Conservation (phyloP, 352 stramenopile species). For the Pythium phragmiticola region DNA sequence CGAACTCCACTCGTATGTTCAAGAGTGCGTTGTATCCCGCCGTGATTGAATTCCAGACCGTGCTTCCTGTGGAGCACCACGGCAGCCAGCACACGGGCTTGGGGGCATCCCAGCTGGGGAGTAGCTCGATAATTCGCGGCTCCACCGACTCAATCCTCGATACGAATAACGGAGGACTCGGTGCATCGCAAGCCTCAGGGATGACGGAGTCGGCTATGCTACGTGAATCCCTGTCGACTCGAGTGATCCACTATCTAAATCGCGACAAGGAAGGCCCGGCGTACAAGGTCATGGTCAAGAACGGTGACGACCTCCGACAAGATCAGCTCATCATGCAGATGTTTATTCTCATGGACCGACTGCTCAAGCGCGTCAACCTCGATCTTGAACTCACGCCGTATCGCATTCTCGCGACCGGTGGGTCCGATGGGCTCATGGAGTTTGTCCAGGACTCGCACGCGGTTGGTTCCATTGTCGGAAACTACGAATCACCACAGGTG, state of each 20-base stretch:
- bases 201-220: slow-evolving; percentile 33
- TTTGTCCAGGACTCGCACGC: slow-evolving; percentile 96
- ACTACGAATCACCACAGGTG: slow-evolving; percentile 93
- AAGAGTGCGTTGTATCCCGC: slow-evolving; percentile 97
- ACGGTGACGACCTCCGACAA: slow-evolving; percentile 99
- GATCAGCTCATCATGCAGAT: slow-evolving; percentile 99
- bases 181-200: slow-evolving; percentile 10
- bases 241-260: slow-evolving; percentile 77
- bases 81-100: slow-evolving; percentile 12
- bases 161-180: slow-evolving; percentile 13
- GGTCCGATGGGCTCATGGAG: slow-evolving; percentile 95
- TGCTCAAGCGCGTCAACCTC: slow-evolving; percentile 98
- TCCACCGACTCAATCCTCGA: slow-evolving; percentile 43
- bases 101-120: not conserved
- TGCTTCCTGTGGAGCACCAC: slow-evolving; percentile 44
- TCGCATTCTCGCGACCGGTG: slow-evolving; percentile 82
- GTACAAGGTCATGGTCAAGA: slow-evolving; percentile 99
- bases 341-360: slow-evolving; percentile 98
- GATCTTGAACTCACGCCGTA: slow-evolving; percentile 98
- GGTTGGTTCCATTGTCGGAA: slow-evolving; percentile 95
- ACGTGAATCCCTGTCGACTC: slow-evolving; percentile 70
- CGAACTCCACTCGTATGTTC: slow-evolving; percentile 95
- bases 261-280: slow-evolving; percentile 80
- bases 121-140: slow-evolving; percentile 49
- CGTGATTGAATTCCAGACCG: slow-evolving; percentile 94